These are phyloP conservation scores for Fusarium clavum DNA, from an alignment of 2,329 filamentous ascomycete species.

Conservation along the genomic window DNA sequence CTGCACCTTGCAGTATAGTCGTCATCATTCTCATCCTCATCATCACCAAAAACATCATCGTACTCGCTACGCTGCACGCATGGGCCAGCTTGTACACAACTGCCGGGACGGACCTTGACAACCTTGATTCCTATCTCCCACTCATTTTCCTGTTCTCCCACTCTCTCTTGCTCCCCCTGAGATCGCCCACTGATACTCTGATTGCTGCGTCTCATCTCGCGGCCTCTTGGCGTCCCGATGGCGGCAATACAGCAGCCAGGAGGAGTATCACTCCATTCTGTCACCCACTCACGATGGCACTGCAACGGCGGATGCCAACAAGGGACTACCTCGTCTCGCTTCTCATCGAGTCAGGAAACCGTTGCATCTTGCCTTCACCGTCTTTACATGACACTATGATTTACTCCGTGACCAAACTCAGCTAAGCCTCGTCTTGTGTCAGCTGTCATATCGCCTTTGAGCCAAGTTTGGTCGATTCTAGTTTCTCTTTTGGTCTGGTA, in stretches of 20 bases:
- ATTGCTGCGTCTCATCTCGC: slow-evolving; percentile 27
- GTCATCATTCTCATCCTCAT: background rate
- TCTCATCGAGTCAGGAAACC: slow-evolving; percentile 20
- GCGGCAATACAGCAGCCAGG: slow-evolving; percentile 18
- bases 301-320: slow-evolving; percentile 33
- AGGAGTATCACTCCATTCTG: slow-evolving; percentile 33
- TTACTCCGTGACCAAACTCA: background rate
- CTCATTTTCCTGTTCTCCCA: background rate
- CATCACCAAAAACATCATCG: slow-evolving; percentile 4
- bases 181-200: slow-evolving; percentile 25
- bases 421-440: slow-evolving; percentile 17
- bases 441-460: slow-evolving; percentile 5
- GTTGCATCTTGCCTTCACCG: slow-evolving; percentile 29
- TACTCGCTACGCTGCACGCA: slow-evolving; percentile 23
- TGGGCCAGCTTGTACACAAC: slow-evolving; percentile 25
- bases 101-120: slow-evolving; percentile 22
- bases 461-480: background rate
- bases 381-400: slow-evolving; percentile 25
- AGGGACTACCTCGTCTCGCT: slow-evolving; percentile 24
- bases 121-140: slow-evolving; percentile 8
- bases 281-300: slow-evolving; percentile 42
- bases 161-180: slow-evolving; percentile 19
- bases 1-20: background rate
- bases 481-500: background rate
- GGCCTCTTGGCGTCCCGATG: slow-evolving; percentile 23